Percentiles rank a stretch among this genome's conserved stretches.
Evolutionary conservation across 768 basidiomycete species (phyloP).

Genomic region (Lentinula guzmanii): DNA sequence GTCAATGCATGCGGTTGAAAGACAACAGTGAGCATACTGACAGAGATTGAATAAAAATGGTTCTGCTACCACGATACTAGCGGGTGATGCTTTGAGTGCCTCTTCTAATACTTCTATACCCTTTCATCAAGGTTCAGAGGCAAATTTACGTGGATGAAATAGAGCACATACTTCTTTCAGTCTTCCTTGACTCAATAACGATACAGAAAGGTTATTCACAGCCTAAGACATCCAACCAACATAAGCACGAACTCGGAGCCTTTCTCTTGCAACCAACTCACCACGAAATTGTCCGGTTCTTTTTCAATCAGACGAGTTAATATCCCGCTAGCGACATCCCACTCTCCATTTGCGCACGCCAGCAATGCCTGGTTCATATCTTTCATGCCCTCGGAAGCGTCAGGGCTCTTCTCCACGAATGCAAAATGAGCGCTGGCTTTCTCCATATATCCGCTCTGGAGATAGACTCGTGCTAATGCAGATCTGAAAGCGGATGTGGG

Average conservation of each 20-base stretch:
- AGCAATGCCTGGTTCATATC: slow-evolving; percentile 64
- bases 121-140: slow-evolving; percentile 26
- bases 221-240: slow-evolving; percentile 33
- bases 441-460: slow-evolving; percentile 63
- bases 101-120: slow-evolving; percentile 65
- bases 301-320: slow-evolving; percentile 38
- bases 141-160: not conserved
- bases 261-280: slow-evolving; percentile 21
- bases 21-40: slow-evolving; percentile 26
- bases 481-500: slow-evolving; percentile 57
- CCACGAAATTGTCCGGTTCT: slow-evolving; percentile 59
- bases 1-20: not conserved
- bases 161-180: slow-evolving; percentile 53
- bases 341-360: slow-evolving; percentile 66
- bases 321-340: slow-evolving; percentile 43
- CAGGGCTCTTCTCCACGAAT: slow-evolving; percentile 36
- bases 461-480: slow-evolving; percentile 66
- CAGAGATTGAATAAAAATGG: slow-evolving; percentile 84
- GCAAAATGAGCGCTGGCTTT: slow-evolving; percentile 57
- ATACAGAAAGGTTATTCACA: slow-evolving; percentile 72
- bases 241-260: not conserved
- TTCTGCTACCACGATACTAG: slow-evolving; percentile 68
- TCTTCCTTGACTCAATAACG: slow-evolving; percentile 57
- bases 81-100: slow-evolving; percentile 58
- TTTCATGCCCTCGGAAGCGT: slow-evolving; percentile 36